A percentile compares a stretch with the other conserved stretches of the same genome.
These are phyloP conservation scores for Colletotrichum higginsianum DNA, from an alignment of 2,329 filamentous ascomycete genomes.

Conservation along the genomic window DNA sequence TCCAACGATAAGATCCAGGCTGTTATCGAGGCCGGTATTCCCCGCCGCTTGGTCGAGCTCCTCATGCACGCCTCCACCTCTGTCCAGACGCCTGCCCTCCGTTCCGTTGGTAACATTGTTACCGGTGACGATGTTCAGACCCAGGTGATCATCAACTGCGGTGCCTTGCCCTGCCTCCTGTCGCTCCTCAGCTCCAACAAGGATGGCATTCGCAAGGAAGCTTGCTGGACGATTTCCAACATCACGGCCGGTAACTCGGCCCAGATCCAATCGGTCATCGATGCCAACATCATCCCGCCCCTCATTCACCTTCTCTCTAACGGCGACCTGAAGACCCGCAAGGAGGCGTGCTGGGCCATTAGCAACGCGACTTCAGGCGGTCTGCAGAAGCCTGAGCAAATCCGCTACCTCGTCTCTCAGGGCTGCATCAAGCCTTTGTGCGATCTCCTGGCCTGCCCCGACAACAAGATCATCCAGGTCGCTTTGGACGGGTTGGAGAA, in stretches of 20 bases:
- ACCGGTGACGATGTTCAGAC: conserved; percentile 99
- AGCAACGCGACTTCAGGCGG: conserved; percentile 98
- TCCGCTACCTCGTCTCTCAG: conserved; percentile 91
- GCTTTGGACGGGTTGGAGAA: conserved; percentile 98
- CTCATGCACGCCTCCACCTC: conserved; percentile 99
- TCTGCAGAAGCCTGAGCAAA: conserved; percentile 98
- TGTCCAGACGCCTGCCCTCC: conserved; percentile 95
- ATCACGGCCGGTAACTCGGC: conserved; percentile 98
- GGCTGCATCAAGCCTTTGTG: conserved; percentile 98
- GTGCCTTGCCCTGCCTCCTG: conserved; percentile 90
- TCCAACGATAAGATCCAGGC: conserved; percentile 99
- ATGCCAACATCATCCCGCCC: conserved; percentile 96
- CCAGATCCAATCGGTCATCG: conserved; percentile 96
- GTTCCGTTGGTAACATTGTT: conserved; percentile 98
- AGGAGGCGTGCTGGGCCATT: conserved; percentile 99
- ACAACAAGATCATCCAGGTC: conserved; percentile 99
- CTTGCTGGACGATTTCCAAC: conserved; percentile 99
- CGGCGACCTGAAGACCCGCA: conserved; percentile 98
- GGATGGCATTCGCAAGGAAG: conserved; percentile 98
- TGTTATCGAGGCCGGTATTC: conserved; percentile 98
- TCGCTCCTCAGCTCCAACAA: conserved; percentile 96
- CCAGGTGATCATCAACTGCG: conserved; percentile 99
- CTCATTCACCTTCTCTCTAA: conserved; percentile 96
- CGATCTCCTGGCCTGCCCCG: conserved; percentile 93
- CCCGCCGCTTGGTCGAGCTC: conserved; percentile 94